Conservation (phyloP, 2,329 filamentous ascomycete species). For the Colletotrichum lentis region DNA sequence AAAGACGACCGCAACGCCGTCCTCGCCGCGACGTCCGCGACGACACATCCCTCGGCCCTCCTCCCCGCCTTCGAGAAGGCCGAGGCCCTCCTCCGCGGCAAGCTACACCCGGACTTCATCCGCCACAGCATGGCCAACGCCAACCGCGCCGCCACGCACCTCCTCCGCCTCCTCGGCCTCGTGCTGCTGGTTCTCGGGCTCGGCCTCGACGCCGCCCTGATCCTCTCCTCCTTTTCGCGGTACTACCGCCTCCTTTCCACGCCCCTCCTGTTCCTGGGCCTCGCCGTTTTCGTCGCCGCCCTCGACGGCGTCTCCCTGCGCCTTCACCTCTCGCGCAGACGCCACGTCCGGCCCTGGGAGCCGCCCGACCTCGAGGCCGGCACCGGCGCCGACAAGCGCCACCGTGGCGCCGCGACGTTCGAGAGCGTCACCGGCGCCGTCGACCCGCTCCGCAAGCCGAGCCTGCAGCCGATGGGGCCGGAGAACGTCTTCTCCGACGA, state of each 20-base stretch:
- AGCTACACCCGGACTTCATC: slow-evolving; percentile 52
- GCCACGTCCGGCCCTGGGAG: slow-evolving; percentile 53
- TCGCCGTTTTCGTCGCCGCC: slow-evolving; percentile 48
- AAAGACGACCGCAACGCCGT: slow-evolving; percentile 50
- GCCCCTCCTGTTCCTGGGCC: slow-evolving; percentile 48
- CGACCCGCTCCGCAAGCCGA: slow-evolving; percentile 40
- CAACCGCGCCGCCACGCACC: slow-evolving; percentile 47
- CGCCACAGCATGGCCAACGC: slow-evolving; percentile 50
- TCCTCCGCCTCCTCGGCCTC: slow-evolving; percentile 43
- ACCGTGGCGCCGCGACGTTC: slow-evolving; percentile 34
- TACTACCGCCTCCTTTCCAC: slow-evolving; percentile 45
- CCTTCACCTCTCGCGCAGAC: slow-evolving; percentile 45
- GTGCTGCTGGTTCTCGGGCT: slow-evolving; percentile 42
- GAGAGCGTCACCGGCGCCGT: slow-evolving; percentile 35
- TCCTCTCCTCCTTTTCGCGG: slow-evolving; percentile 44
- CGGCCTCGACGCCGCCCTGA: slow-evolving; percentile 45
- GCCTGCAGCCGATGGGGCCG: slow-evolving; percentile 42
- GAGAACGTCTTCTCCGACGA: slow-evolving; percentile 42
- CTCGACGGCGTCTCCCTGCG: slow-evolving; percentile 50
- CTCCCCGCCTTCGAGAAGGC: slow-evolving; percentile 50
- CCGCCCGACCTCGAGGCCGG: slow-evolving; percentile 45
- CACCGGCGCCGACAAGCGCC: slow-evolving; percentile 39
- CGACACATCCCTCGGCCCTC: slow-evolving; percentile 56
- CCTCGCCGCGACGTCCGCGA: slow-evolving; percentile 51
- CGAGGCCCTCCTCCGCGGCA: slow-evolving; percentile 49